Evolutionary conservation across 257 asterid genomes (phyloP).

Genomic region (Prunella vulgaris): DNA sequence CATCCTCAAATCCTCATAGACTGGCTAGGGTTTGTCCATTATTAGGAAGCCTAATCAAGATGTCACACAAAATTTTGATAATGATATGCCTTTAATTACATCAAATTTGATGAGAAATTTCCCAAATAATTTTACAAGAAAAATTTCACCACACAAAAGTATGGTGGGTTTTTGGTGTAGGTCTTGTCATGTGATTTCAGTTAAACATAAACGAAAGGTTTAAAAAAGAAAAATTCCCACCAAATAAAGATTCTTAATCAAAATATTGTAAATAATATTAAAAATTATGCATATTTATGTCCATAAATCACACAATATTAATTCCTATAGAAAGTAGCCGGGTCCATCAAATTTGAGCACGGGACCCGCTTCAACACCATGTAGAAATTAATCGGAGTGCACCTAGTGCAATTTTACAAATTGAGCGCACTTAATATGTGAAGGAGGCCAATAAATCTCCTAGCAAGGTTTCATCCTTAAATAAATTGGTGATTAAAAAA

Average conservation of each 20-base stretch:
- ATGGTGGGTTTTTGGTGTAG: constrained; percentile 11
- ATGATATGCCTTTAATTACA: background rate
- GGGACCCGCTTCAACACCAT: too few relatives aligned
- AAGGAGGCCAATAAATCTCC: too few relatives aligned
- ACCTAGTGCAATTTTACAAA: too few relatives aligned
- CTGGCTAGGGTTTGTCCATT: constrained; percentile 11
- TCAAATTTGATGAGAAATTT: constrained; percentile 25
- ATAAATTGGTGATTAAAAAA: too few relatives aligned
- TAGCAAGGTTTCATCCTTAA: too few relatives aligned
- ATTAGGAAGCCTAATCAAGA: constrained; percentile 9
- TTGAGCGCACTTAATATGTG: too few relatives aligned
- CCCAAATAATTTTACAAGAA: background rate
- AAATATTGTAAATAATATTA: too few relatives aligned
- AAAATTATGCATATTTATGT: background rate
- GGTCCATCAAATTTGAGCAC: too few relatives aligned
- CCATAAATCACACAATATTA: too few relatives aligned
- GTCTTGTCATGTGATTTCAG: constrained; percentile 23
- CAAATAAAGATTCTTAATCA: background rate
- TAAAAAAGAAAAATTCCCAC: background rate
- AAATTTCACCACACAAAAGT: background rate
- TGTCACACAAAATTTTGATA: background rate
- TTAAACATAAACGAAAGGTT: background rate
- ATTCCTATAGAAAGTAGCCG: too few relatives aligned
- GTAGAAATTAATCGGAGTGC: too few relatives aligned
- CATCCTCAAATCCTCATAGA: background rate